Evolutionary conservation across 106 monocot genomes (phyloP), one percentile per base, ranked within the genome.

Genomic region (Alisma plantagoaquatica): DNA sequence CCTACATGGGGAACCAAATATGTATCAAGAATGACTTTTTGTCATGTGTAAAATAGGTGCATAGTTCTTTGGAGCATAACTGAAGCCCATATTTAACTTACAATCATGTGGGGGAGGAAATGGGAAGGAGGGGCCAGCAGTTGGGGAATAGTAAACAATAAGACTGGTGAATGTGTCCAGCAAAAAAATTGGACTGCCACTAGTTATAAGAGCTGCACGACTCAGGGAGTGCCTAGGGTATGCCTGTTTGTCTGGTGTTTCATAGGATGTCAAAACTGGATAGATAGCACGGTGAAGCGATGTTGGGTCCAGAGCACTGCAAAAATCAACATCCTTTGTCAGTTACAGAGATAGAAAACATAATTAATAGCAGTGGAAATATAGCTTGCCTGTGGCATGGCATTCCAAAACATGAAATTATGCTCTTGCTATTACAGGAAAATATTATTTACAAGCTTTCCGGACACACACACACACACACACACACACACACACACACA

Each of bases 71-170:
- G 29, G 29, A 51, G 2, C 21, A 31, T 7, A 38, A 14, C 35
- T 38, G 35, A 23, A 25, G 51, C 16, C 30, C 25, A 46, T 21
- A 18, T 15, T 6, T 3, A 35, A 63, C 88, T 81, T 76, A 96
- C 94, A 96, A 62, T 96, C 84, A 33, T 96, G 94, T 10, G 94
- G 94, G 1, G 94, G 94, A 42, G 89, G 96, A 58, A 85, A 96
- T 4, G 84, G 78, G 23, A 96, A 53, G 21, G 84, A 73, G 41
- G 84, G 58, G 47, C 89, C 89, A 38, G 75, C 88, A 7, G 88
- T 76, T 32, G 96, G 64, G 8, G 81, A 76, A 71, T 96, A 96
- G 46, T 85, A 96, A 9, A 96, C 89, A 24, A 96, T 71, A 21
- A 96, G 69, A 68, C 84, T 78, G 10, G 88, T 96, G 51, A 96